Percentiles rank a stretch among this genome's conserved stretches.
phyloP scores from a whole-genome alignment of 371 early-diverging fungal genomes.

The Gilbertella persicaria region DNA sequence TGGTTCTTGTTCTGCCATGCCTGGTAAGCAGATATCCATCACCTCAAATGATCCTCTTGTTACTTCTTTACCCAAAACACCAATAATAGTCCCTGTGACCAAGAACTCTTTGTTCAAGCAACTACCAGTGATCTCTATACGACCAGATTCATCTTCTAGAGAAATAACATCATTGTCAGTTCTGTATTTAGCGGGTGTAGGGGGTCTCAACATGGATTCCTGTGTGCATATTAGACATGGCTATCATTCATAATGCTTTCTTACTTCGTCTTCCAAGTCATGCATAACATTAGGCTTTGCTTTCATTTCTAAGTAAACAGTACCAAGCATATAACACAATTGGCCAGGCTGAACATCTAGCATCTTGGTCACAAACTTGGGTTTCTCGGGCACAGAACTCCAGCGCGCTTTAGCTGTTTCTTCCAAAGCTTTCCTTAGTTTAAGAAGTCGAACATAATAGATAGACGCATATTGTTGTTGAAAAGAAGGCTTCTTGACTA shows the following conservation, averaged over 20 bases:
- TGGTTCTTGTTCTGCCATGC: conserved; percentile 60
- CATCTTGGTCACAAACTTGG: conserved; percentile 59
- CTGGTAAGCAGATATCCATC: conserved; percentile 78
- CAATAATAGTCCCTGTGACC: conserved; percentile 78
- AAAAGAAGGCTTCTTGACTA: conserved; percentile 59
- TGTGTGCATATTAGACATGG: too few species aligned
- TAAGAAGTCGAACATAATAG: conserved; percentile 76
- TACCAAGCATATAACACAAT: conserved; percentile 79
- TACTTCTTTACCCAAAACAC: conserved; percentile 75
- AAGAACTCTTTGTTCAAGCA: conserved; percentile 51
- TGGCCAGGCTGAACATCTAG: conserved; percentile 67
- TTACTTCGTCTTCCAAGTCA: conserved; percentile 78
- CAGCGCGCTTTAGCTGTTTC: conserved; percentile 56
- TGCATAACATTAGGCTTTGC: conserved; percentile 87
- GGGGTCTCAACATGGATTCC: conserved; percentile 68
- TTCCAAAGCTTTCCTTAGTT: conserved; percentile 60
- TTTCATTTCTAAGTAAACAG: conserved; percentile 83
- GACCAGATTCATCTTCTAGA: conserved; percentile 93
- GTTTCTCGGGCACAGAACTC: conserved; percentile 40
- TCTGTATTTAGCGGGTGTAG: conserved; percentile 66
- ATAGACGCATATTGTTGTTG: conserved; percentile 84
- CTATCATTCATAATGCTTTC: too few species aligned
- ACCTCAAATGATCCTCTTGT: conserved; percentile 79
- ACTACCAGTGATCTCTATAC: conserved; percentile 67
- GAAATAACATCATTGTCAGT: conserved; percentile 63